phyloP scores from a whole-genome alignment of 2,329 filamentous ascomycete species.

The Myriosclerotinia scirpicola region DNA sequence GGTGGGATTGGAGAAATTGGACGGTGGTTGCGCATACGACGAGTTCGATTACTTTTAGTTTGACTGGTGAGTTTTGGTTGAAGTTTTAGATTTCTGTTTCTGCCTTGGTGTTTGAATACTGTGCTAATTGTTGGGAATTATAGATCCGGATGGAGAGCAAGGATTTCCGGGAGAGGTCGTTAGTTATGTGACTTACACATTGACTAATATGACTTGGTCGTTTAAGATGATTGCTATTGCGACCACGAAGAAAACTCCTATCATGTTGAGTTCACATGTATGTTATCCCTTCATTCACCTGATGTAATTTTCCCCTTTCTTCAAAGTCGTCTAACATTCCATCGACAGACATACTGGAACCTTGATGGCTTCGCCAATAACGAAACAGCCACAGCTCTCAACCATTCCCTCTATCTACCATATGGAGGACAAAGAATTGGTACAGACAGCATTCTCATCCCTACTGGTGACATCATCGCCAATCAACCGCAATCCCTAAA shows the following conservation, averaged over 20 bases:
- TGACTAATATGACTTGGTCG: conserved; percentile 66
- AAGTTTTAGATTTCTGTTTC: background rate
- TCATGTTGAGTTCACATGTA: conserved; percentile 71
- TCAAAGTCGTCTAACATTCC: background rate
- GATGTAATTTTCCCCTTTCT: background rate
- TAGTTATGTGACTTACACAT: conserved; percentile 71
- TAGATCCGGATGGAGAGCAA: conserved; percentile 65
- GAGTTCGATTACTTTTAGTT: conserved; percentile 70
- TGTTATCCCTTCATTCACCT: conserved; percentile 15
- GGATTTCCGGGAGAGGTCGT: conserved; percentile 79
- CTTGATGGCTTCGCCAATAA: conserved; percentile 77
- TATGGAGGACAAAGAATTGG: conserved; percentile 69
- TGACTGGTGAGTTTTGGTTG: conserved; percentile 50
- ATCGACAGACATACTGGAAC: conserved; percentile 73
- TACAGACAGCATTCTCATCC: conserved; percentile 70
- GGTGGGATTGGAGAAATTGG: conserved; percentile 70
- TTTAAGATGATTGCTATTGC: conserved; percentile 70
- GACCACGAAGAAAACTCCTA: conserved; percentile 73
- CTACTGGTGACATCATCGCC: conserved; percentile 71
- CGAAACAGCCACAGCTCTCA: conserved; percentile 61
- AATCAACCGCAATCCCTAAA: conserved; percentile 68
- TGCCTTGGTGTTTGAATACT: background rate
- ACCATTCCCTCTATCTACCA: conserved; percentile 72
- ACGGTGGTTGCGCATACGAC: conserved; percentile 66
- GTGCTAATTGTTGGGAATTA: background rate